Evolutionary conservation across 2,329 filamentous ascomycete genomes (phyloP).

Genomic region (Xylaria digitata): DNA sequence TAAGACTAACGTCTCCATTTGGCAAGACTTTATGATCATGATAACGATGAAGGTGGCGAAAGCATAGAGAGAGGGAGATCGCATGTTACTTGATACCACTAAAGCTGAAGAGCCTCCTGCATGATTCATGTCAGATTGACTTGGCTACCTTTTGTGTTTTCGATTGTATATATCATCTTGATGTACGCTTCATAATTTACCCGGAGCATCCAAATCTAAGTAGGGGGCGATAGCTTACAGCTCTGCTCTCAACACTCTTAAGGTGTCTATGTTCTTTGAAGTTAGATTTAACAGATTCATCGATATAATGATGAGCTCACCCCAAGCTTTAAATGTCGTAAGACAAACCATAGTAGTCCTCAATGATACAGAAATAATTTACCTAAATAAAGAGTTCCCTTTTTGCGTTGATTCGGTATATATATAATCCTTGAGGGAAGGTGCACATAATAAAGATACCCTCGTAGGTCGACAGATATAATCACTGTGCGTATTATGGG

Average conservation of each 20-base stretch:
- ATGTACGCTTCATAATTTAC: conserved; percentile 33
- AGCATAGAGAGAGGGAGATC: conserved; percentile 26
- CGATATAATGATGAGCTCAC: not conserved
- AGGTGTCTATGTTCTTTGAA: not conserved
- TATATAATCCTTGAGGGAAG: too few relatives aligned
- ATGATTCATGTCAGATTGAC: conserved; percentile 16
- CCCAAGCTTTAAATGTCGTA: conserved; percentile 42
- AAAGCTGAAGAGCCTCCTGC: conserved; percentile 4
- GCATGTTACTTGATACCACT: conserved; percentile 22
- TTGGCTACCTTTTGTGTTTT: conserved; percentile 22
- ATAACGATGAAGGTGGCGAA: conserved; percentile 37
- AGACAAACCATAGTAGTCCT: not conserved
- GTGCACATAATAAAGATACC: too few relatives aligned
- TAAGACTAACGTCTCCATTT: conserved; percentile 27
- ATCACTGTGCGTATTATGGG: not conserved
- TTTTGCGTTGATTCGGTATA: too few relatives aligned
- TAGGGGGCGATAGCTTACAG: conserved; percentile 1
- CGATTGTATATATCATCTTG: conserved; percentile 34
- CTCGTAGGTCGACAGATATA: too few relatives aligned
- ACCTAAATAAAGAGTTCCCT: too few relatives aligned
- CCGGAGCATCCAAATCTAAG: conserved; percentile 23
- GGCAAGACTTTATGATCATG: conserved; percentile 35
- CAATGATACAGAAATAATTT: too few relatives aligned
- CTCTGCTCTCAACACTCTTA: not conserved
- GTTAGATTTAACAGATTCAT: not conserved